Base-by-base conservation (phyloP, 169 alveolate genomes). In the Plasmodium sp. region DNA sequence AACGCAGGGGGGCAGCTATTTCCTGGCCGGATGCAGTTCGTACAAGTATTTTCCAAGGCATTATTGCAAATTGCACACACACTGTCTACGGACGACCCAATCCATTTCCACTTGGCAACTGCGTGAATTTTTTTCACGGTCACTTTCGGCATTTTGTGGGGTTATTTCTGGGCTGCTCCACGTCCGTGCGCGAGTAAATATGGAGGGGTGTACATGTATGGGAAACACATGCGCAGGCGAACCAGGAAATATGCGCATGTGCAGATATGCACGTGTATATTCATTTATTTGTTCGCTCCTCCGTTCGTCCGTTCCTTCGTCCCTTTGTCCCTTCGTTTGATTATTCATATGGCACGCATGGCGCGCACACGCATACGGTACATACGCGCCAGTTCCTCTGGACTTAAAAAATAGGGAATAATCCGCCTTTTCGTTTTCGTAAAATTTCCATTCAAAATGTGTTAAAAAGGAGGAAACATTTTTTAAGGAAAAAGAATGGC, bases 51-150 rank as follows among this genome's bases (percentile, higher is more conserved):
- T 83, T 96, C 98, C 84, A 95, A 96, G 27, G 97, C 93, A 81
- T 93, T 96, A 93, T 96, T 96, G 80, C 98, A 96, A 54, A 96
- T 96, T 54, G 97, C 96, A 62, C 98, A 96, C 82, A 96, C 95
- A 95, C 96, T 96, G 86, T 96, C 98, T n/a, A 95, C 95, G 83
- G 96, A 94, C 71, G 93, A 74, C 31, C 93, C 93, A 33, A 95
- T 67, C 98, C 98, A 96, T 73, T 95, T 95, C 98, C 98, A 96
- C 88, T 92, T 95, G 93, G 97, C 98, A 14, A 96, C 96, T 84
- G 96, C 95, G 92, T 96, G 92, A 83, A 96, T 84, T 77, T 96
- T 96, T 81, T 95, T 96, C n/a, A 96, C 94, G 83, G 95, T 94
- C 7, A 96, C 95, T 84, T 96, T 94, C 84, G 94, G 83, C 97